A percentile compares a stretch with the other conserved stretches of the same genome.
phyloP scores from a whole-genome alignment of 768 basidiomycete genomes.

The Termitomyces sp. region DNA sequence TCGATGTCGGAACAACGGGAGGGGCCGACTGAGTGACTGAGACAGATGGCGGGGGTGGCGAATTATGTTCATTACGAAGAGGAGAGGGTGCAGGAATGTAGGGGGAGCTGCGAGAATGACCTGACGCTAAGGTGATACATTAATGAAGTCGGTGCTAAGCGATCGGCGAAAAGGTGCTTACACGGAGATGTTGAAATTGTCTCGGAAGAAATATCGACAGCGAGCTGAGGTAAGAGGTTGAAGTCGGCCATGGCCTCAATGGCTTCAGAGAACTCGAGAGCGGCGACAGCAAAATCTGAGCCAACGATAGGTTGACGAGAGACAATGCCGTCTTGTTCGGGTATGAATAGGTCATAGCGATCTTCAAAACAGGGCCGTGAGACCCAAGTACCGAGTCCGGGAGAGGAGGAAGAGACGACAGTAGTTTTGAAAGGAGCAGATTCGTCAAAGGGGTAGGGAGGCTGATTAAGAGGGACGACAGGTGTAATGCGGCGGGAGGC shows the following conservation, averaged over 20 bases:
- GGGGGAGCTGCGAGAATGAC: conserved; percentile 23
- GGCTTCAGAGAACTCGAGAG: conserved; percentile 65
- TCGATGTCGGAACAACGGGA: conserved; percentile 9
- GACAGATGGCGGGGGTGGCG: conserved; percentile 10
- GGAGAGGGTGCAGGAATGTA: conserved; percentile 45
- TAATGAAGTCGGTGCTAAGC: conserved; percentile 1
- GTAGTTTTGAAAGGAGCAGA: conserved; percentile 25
- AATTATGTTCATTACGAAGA: conserved; percentile 35
- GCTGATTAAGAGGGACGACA: conserved; percentile 17
- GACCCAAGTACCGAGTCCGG: conserved; percentile 64
- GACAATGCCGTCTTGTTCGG: conserved; percentile 29
- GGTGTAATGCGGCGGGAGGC: conserved; percentile 24
- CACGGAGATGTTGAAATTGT: conserved; percentile 11
- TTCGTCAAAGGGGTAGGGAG: conserved; percentile 25
- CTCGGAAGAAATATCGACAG: conserved; percentile 13
- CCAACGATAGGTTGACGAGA: conserved; percentile 38
- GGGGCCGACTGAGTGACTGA: conserved; percentile 6
- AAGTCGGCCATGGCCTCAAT: conserved; percentile 60
- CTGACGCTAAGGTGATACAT: conserved; percentile 16
- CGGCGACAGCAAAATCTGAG: conserved; percentile 54
- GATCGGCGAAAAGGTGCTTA: conserved; percentile 8
- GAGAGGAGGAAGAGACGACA: conserved; percentile 36
- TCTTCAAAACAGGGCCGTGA: conserved; percentile 76
- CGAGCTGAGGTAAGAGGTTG: conserved; percentile 19
- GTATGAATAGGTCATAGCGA: conserved; percentile 49